Conservation (phyloP, 352 stramenopile genomes). For the Aphanomyces invadans region DNA sequence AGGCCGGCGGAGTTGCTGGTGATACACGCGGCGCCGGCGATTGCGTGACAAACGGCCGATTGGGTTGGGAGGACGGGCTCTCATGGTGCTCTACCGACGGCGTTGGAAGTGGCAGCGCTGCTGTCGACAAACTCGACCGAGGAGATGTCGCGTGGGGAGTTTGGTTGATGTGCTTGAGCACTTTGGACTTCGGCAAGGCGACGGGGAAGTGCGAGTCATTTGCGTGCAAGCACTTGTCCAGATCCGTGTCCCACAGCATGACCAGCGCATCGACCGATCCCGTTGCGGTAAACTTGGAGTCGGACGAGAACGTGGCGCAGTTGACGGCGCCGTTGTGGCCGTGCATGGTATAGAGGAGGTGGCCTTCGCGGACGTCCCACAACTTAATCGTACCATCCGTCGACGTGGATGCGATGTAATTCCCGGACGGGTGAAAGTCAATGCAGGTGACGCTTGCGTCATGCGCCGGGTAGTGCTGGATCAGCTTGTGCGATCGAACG, state of each 20-base stretch:
- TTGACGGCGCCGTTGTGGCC: slow-evolving; percentile 73
- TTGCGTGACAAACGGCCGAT: too few relatives aligned
- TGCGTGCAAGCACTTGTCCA: slow-evolving; percentile 67
- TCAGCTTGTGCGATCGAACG: slow-evolving; percentile 55
- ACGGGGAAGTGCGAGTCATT: slow-evolving; percentile 23
- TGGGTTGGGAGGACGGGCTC: background rate
- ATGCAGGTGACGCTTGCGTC: slow-evolving; percentile 67
- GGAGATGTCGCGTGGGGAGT: background rate
- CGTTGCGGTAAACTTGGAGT: slow-evolving; percentile 58
- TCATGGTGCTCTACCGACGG: too few relatives aligned
- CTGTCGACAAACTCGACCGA: background rate
- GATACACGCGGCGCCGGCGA: too few relatives aligned
- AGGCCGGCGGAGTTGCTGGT: background rate
- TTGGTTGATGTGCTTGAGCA: background rate
- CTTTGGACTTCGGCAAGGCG: slow-evolving; percentile 16
- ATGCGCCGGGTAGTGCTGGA: slow-evolving; percentile 91
- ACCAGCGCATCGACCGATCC: slow-evolving; percentile 71
- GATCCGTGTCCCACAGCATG: slow-evolving; percentile 78
- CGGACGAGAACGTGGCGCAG: slow-evolving; percentile 56
- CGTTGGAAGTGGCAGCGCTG: background rate
- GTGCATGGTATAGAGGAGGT: slow-evolving; percentile 89
- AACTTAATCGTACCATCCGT: slow-evolving; percentile 86
- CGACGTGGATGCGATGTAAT: slow-evolving; percentile 86
- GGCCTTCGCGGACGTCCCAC: slow-evolving; percentile 89
- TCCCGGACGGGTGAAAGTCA: slow-evolving; percentile 84